A percentile compares a stretch with the other conserved stretches of the same genome.
Evolutionary conservation across 495 filamentous ascomycete genomes (phyloP).

Genomic region (Evernia prunastri): DNA sequence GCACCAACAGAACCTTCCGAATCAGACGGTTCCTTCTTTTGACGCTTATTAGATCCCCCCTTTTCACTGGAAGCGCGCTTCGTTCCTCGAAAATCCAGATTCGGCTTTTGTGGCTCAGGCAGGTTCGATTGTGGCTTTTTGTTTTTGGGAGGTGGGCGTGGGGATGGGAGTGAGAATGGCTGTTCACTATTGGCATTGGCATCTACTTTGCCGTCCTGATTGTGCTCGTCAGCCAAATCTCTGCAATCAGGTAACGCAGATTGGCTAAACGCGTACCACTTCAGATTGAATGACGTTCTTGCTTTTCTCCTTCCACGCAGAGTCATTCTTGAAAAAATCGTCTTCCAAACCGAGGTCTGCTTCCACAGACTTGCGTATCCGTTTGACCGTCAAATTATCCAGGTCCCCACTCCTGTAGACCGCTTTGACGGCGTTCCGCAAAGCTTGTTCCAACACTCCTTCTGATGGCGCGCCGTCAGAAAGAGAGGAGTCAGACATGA

Average conservation of each 20-base stretch:
- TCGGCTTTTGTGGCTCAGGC: conserved; percentile 4
- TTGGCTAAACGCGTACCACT: conserved; percentile 51
- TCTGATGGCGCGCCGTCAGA: conserved; percentile 32
- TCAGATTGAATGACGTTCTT: conserved; percentile 64
- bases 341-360: conserved; percentile 55
- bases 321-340: conserved; percentile 60
- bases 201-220: conserved; percentile 21
- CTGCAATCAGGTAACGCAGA: not conserved
- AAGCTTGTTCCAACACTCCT: conserved; percentile 41
- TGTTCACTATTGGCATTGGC: conserved; percentile 3
- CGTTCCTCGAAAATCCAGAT: conserved; percentile 11
- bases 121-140: conserved; percentile 6
- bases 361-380: conserved; percentile 62
- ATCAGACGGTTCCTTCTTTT: conserved; percentile 17
- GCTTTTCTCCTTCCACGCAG: conserved; percentile 72
- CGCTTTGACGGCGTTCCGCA: conserved; percentile 53
- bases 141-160: not conserved
- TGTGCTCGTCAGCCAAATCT: not conserved
- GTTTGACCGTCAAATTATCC: conserved; percentile 69
- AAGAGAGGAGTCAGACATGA: conserved; percentile 30
- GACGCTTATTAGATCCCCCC: conserved; percentile 25
- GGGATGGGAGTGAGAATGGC: not conserved
- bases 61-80: conserved; percentile 24
- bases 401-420: conserved; percentile 52
- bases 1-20: conserved; percentile 1